These are phyloP conservation scores for Peribolospora kevripleyi DNA, from an alignment of 768 basidiomycete species.

Conservation along the genomic window DNA sequence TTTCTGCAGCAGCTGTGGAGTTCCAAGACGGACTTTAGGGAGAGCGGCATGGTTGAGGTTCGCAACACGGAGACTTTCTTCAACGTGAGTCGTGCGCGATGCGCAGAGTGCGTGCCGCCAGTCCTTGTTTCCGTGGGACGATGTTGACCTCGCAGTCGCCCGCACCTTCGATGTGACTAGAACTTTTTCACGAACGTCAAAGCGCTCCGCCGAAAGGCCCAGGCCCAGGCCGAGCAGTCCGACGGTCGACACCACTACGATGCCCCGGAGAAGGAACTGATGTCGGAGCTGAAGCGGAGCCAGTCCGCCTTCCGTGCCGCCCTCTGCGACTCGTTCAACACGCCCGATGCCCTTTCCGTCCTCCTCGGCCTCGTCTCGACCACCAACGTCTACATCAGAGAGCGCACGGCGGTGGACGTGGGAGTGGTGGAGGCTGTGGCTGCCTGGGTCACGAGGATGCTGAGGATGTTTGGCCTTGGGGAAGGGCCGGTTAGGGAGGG, in stretches of 20 bases:
- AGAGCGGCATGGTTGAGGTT: slow-evolving; percentile 62
- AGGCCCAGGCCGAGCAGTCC: slow-evolving; percentile 11
- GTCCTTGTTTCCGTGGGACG: too few relatives aligned
- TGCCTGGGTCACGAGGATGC: slow-evolving; percentile 27
- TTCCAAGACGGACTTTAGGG: slow-evolving; percentile 78
- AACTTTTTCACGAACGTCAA: slow-evolving; percentile 82
- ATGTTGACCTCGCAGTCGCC: too few relatives aligned
- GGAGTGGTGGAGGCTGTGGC: slow-evolving; percentile 34
- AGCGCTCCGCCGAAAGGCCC: slow-evolving; percentile 41
- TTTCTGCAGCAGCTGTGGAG: slow-evolving; percentile 85
- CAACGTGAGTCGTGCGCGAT: slow-evolving; percentile 32
- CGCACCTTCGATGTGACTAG: slow-evolving; percentile 22
- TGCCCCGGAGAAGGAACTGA: slow-evolving; percentile 39
- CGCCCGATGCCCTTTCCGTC: slow-evolving; percentile 50
- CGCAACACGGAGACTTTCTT: slow-evolving; percentile 55
- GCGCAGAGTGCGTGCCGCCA: not conserved
- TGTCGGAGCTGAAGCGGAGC: slow-evolving; percentile 36
- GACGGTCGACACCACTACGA: slow-evolving; percentile 24
- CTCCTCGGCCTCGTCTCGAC: slow-evolving; percentile 59
- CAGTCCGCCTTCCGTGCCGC: slow-evolving; percentile 59
- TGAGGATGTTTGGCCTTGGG: slow-evolving; percentile 27
- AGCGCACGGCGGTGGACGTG: slow-evolving; percentile 21
- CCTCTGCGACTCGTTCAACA: slow-evolving; percentile 93
- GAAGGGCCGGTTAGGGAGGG: slow-evolving; percentile 30
- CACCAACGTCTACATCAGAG: slow-evolving; percentile 59